Conservation (phyloP, 805 yeast species). For the Scheffersomyces stipitis region DNA sequence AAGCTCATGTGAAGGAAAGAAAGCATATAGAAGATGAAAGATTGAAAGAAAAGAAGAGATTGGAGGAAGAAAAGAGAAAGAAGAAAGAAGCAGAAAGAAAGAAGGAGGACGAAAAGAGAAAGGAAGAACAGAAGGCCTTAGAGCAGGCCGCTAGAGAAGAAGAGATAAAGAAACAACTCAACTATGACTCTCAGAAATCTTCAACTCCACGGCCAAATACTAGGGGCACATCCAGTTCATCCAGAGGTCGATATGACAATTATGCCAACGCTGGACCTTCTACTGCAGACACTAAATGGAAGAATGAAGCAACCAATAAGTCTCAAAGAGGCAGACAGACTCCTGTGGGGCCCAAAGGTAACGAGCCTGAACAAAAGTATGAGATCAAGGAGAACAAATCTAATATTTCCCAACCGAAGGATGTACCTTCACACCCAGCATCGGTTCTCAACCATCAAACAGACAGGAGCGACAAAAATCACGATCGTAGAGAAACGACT, state of each 20-base stretch:
- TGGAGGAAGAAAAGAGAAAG: slow-evolving; percentile 13
- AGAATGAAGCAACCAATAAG: slow-evolving; percentile 7
- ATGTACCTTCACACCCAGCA: too few relatives aligned
- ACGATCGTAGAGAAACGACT: not conserved
- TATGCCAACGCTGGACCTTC: slow-evolving; percentile 25
- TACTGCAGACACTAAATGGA: too few relatives aligned
- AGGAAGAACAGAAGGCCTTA: slow-evolving; percentile 2
- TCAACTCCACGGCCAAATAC: slow-evolving; percentile 8
- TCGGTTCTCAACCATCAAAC: too few relatives aligned
- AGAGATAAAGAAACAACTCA: slow-evolving; percentile 9
- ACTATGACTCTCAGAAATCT: slow-evolving; percentile 10
- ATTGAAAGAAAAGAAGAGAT: slow-evolving; percentile 11
- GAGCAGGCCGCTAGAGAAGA: slow-evolving; percentile 7
- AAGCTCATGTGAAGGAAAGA: slow-evolving; percentile 22
- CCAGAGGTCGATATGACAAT: slow-evolving; percentile 30
- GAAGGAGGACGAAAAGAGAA: slow-evolving; percentile 11
- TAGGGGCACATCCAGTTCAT: slow-evolving; percentile 8
- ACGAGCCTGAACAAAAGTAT: not conserved
- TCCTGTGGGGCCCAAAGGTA: too few relatives aligned
- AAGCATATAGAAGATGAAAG: slow-evolving; percentile 10
- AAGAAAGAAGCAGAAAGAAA: slow-evolving; percentile 8
- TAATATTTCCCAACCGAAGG: too few relatives aligned
- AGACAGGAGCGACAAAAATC: too few relatives aligned
- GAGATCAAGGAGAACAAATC: not conserved
- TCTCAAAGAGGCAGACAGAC: slow-evolving; percentile 7